phyloP scores from a whole-genome alignment of 176 grass and related monocot species.

The Aegilops sharonensis region DNA sequence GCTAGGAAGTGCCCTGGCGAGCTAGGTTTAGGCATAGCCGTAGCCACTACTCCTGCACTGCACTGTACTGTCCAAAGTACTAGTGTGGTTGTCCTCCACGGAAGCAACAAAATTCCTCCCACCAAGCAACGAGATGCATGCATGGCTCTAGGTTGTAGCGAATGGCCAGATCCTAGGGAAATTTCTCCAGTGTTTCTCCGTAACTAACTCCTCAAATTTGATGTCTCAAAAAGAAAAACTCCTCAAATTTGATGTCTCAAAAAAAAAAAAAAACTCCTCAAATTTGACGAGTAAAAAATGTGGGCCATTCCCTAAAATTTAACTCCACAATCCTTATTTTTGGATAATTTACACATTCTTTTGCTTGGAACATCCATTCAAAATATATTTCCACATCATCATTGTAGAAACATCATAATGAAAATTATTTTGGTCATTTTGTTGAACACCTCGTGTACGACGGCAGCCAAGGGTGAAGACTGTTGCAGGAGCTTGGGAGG shows the following conservation, averaged over 20 bases:
- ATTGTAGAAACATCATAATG: too few relatives aligned
- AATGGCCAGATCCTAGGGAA: neutral
- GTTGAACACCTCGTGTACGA: too few relatives aligned
- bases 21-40: neutral
- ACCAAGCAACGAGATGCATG: neutral
- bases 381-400: too few relatives aligned
- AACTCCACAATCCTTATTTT: too few relatives aligned
- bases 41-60: conserved; percentile 2
- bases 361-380: too few relatives aligned
- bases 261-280: neutral
- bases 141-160: neutral
- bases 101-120: conserved; percentile 11
- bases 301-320: too few relatives aligned
- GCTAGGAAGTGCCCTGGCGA: conserved; percentile 14
- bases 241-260: neutral
- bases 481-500: too few relatives aligned
- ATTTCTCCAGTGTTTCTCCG: neutral
- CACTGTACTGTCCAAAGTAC: neutral
- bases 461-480: too few relatives aligned
- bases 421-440: too few relatives aligned
- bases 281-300: too few relatives aligned
- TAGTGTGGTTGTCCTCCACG: conserved; percentile 8
- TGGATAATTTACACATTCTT: too few relatives aligned
- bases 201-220: neutral
- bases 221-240: neutral